Percentiles rank a stretch among this genome's conserved stretches.
These are phyloP conservation scores for Phytophthora pseudosyringae DNA, from an alignment of 352 stramenopile genomes.

Conservation along the genomic window DNA sequence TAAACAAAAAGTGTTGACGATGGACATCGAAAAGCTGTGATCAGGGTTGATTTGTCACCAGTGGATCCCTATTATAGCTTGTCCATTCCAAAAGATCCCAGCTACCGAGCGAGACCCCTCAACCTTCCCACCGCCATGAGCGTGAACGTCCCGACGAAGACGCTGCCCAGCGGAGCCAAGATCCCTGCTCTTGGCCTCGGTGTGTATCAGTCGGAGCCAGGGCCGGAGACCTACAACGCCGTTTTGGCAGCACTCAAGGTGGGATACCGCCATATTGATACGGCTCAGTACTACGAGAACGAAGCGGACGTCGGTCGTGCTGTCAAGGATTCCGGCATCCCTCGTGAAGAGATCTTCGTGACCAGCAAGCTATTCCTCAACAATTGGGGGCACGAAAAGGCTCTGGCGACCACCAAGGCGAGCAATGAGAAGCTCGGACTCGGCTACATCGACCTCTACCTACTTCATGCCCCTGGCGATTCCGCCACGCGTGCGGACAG, in stretches of 20 bases:
- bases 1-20: too few relatives aligned
- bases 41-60: too few relatives aligned
- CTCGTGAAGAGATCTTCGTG: constrained; percentile 80
- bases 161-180: constrained; percentile 46
- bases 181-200: constrained; percentile 60
- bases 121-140: constrained; percentile 7
- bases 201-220: constrained; percentile 57
- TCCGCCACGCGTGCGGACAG: constrained; percentile 45
- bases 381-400: constrained; percentile 77
- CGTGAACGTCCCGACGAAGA: constrained; percentile 38
- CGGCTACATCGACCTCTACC: constrained; percentile 84
- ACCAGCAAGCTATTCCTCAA: constrained; percentile 78
- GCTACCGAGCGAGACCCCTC: background rate
- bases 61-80: too few relatives aligned
- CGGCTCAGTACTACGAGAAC: constrained; percentile 88
- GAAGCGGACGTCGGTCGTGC: constrained; percentile 82
- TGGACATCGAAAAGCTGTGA: too few relatives aligned
- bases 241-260: constrained; percentile 61
- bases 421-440: constrained; percentile 67
- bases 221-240: constrained; percentile 60
- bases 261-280: constrained; percentile 92
- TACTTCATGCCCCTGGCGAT: constrained; percentile 72
- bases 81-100: constrained; percentile 10
- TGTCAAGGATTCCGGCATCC: constrained; percentile 71
- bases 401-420: constrained; percentile 46